A percentile compares a stretch with the other conserved stretches of the same genome.
Conservation (phyloP, 1,284 basidiomycete genomes). For the Sanghuangporus sanghuang region DNA sequence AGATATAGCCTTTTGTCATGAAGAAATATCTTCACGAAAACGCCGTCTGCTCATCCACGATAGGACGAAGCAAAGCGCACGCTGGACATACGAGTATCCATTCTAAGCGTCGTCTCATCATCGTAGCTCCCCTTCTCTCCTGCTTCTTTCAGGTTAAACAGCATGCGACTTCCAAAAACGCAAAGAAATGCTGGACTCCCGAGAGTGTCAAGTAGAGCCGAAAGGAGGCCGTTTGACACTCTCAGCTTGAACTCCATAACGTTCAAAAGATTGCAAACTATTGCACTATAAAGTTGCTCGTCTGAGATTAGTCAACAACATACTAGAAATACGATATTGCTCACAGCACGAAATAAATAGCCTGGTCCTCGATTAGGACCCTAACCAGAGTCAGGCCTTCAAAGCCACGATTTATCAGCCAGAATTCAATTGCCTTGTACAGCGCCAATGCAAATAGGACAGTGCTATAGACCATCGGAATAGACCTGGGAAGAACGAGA, state of each 20-base stretch:
- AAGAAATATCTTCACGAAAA: background rate
- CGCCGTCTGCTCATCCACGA: background rate
- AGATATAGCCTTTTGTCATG: too few species aligned
- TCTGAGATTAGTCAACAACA: background rate
- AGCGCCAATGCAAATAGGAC: background rate
- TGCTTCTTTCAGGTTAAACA: background rate
- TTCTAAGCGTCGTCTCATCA: background rate
- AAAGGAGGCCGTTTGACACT: background rate
- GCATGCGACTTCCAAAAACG: background rate
- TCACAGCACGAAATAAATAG: background rate
- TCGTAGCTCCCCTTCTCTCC: background rate
- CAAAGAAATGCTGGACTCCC: background rate
- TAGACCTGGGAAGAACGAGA: background rate
- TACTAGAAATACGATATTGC: background rate
- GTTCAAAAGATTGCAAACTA: background rate
- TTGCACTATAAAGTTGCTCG: background rate
- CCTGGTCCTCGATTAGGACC: background rate
- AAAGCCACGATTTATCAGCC: background rate
- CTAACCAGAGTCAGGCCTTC: background rate
- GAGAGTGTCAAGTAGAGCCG: background rate
- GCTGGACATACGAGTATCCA: background rate
- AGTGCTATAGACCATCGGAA: background rate
- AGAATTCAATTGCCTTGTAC: background rate
- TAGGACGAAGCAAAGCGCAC: background rate
- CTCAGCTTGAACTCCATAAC: background rate